A percentile compares a stretch with the other conserved stretches of the same genome.
Evolutionary conservation across 2,329 filamentous ascomycete genomes (phyloP).

Genomic region (Sclerotinia borealis): DNA sequence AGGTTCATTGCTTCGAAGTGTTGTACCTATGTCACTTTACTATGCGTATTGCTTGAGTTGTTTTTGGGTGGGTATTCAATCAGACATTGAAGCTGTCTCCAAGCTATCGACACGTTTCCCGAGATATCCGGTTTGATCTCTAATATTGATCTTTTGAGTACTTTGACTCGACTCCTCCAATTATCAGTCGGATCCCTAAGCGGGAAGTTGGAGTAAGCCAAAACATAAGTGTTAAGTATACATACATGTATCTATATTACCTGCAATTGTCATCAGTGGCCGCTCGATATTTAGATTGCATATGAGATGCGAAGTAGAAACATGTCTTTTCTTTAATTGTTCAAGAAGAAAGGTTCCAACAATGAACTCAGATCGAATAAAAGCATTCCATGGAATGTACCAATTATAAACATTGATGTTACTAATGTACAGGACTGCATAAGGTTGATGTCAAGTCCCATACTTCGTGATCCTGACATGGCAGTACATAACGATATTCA

Average conservation of each 20-base stretch:
- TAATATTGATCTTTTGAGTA: background rate
- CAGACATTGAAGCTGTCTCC: background rate
- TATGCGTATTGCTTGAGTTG: background rate
- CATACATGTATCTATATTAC: no score
- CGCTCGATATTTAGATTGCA: background rate
- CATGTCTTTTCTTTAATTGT: background rate
- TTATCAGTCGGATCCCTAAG: background rate
- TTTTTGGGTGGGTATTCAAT: background rate
- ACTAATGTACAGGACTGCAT: background rate
- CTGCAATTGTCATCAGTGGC: background rate
- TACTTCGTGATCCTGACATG: background rate
- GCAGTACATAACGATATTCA: background rate
- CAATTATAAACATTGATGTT: no score
- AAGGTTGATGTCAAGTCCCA: background rate
- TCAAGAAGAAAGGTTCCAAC: background rate
- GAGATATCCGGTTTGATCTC: background rate
- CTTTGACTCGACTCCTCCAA: background rate
- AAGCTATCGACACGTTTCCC: background rate
- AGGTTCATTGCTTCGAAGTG: background rate
- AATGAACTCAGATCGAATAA: background rate
- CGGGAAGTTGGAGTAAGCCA: background rate
- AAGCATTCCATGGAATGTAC: background rate
- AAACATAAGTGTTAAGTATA: background rate
- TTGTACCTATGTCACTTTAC: background rate
- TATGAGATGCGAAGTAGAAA: background rate